Conservation (phyloP, 345 rosid genomes). For the Brassica napus region Da-Ae NC_063448.1:17639001-17639500, state of each 20-base stretch:
- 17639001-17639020: background rate
- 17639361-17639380: no score
- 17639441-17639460: no score
- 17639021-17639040: background rate
- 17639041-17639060: background rate
- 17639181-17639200: background rate
- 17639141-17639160: no score
- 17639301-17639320: no score
- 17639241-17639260: background rate
- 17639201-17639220: background rate
- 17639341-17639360: no score
- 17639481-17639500: no score
- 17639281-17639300: no score
- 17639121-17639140: background rate
- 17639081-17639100: background rate
- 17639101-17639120: background rate
- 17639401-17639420: no score
- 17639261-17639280: background rate
- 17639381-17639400: no score
- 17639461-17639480: no score
- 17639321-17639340: no score
- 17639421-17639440: no score
- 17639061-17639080: background rate
- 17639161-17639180: background rate
- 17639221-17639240: background rate